phyloP scores from a whole-genome alignment of 1,284 basidiomycete species.

The Rhodotorula sp. region DNA sequence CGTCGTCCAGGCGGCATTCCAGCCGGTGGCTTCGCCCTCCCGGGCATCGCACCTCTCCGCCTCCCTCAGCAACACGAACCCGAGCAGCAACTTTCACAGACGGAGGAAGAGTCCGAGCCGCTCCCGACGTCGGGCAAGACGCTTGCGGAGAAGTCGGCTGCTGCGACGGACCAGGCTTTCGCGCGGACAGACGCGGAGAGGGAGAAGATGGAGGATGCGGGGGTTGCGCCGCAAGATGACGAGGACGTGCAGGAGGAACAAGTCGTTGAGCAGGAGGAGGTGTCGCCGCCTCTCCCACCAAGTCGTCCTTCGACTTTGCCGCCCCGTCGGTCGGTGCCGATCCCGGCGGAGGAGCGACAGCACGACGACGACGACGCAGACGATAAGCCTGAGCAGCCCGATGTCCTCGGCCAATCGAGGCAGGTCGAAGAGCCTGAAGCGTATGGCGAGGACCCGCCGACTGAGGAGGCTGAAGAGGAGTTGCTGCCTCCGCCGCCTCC shows the following conservation, averaged over 20 bases:
- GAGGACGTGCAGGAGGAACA: slow-evolving; percentile 53
- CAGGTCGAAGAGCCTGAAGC: background rate
- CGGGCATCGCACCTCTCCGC: slow-evolving; percentile 22
- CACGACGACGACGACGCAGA: background rate
- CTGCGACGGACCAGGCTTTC: slow-evolving; percentile 8
- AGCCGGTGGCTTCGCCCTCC: slow-evolving; percentile 30
- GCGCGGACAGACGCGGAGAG: background rate
- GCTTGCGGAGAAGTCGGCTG: slow-evolving; percentile 27
- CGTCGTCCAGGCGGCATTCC: slow-evolving; percentile 26
- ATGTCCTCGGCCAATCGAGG: background rate
- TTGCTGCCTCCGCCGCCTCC: slow-evolving; percentile 44
- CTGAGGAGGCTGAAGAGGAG: slow-evolving; percentile 55
- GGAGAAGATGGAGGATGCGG: slow-evolving; percentile 7
- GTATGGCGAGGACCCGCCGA: slow-evolving; percentile 6
- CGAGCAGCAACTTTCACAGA: slow-evolving; percentile 5
- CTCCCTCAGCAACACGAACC: slow-evolving; percentile 1
- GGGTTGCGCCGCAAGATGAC: slow-evolving; percentile 39
- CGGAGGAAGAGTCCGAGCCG: background rate
- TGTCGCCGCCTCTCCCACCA: too few relatives aligned
- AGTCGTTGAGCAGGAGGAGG: slow-evolving; percentile 29
- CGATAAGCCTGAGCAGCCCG: slow-evolving; percentile 11
- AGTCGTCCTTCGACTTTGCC: too few relatives aligned
- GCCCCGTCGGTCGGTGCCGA: too few relatives aligned
- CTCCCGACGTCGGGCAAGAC: background rate
- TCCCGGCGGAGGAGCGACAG: slow-evolving; percentile 39